Conservation (phyloP, 2,329 filamentous ascomycete genomes). For the Penicillium occitanis region DNA sequence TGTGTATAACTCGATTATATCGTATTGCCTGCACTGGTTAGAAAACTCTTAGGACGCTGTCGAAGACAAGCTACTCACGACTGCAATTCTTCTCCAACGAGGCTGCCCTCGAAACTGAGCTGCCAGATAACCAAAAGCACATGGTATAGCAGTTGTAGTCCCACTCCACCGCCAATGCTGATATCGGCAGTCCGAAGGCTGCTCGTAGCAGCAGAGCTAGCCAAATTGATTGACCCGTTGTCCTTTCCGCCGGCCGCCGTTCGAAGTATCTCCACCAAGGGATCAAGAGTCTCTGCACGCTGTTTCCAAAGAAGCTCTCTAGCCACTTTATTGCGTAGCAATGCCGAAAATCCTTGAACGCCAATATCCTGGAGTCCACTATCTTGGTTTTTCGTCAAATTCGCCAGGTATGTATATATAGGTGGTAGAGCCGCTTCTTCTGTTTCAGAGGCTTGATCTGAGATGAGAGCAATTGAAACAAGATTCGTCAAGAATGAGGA, state of each 20-base stretch:
- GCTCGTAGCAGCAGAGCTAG: conserved; percentile 46
- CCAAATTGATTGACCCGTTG: conserved; percentile 60
- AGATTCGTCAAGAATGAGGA: conserved; percentile 82
- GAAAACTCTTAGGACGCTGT: neutral
- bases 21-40: conserved; percentile 70
- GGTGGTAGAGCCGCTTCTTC: conserved; percentile 76
- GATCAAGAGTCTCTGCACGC: conserved; percentile 76
- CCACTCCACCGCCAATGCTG: conserved; percentile 71
- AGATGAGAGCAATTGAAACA: conserved; percentile 63
- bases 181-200: conserved; percentile 65
- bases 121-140: conserved; percentile 94
- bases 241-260: conserved; percentile 73
- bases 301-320: conserved; percentile 89
- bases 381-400: conserved; percentile 79
- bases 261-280: conserved; percentile 76
- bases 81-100: conserved; percentile 77
- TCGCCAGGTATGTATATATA: conserved; percentile 82
- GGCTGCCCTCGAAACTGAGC: conserved; percentile 78
- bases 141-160: conserved; percentile 89
- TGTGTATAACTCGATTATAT: conserved; percentile 88
- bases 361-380: conserved; percentile 92
- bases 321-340: conserved; percentile 72
- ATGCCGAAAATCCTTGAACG: conserved; percentile 82
- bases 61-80: conserved; percentile 59
- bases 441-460: conserved; percentile 59